A percentile compares a stretch with the other conserved stretches of the same genome.
These are phyloP conservation scores for Ceratobasidium sp. DNA, from an alignment of 1,284 basidiomycete genomes.

Conservation along the genomic window DNA sequence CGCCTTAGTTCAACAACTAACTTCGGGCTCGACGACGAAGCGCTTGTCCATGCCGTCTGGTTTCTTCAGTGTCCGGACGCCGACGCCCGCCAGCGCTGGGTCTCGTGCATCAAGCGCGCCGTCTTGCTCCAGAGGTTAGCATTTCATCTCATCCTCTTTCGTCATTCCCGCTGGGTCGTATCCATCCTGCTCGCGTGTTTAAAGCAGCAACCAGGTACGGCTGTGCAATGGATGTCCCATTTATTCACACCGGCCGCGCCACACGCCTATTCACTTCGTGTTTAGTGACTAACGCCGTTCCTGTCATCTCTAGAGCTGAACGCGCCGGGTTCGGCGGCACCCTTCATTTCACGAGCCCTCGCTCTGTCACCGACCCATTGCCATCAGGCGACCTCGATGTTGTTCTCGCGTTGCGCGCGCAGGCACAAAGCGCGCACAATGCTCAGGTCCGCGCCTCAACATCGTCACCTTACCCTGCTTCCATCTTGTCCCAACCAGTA, in stretches of 20 bases:
- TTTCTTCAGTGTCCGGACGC: constrained; percentile 70
- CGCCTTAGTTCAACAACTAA: constrained; percentile 7
- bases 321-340: constrained; percentile 38
- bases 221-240: not conserved
- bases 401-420: constrained; percentile 33
- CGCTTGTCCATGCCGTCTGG: constrained; percentile 69
- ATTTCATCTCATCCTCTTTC: constrained; percentile 34
- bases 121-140: constrained; percentile 74
- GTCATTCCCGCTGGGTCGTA: constrained; percentile 4
- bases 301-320: constrained; percentile 26
- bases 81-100: constrained; percentile 74
- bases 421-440: constrained; percentile 20
- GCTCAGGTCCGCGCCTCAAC: constrained; percentile 19
- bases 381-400: constrained; percentile 37
- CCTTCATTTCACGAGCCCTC: constrained; percentile 29
- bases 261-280: not conserved
- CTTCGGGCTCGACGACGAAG: constrained; percentile 57
- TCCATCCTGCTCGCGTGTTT: not conserved
- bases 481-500: constrained; percentile 22
- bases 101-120: constrained; percentile 72
- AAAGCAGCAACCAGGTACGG: constrained; percentile 14
- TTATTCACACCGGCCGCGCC: not conserved
- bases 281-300: constrained; percentile 2
- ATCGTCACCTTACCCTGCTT: constrained; percentile 17
- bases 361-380: constrained; percentile 27